Evolutionary conservation across 1,139 yeast species (phyloP).

Genomic region (Saccharomycopsis phalli): DNA sequence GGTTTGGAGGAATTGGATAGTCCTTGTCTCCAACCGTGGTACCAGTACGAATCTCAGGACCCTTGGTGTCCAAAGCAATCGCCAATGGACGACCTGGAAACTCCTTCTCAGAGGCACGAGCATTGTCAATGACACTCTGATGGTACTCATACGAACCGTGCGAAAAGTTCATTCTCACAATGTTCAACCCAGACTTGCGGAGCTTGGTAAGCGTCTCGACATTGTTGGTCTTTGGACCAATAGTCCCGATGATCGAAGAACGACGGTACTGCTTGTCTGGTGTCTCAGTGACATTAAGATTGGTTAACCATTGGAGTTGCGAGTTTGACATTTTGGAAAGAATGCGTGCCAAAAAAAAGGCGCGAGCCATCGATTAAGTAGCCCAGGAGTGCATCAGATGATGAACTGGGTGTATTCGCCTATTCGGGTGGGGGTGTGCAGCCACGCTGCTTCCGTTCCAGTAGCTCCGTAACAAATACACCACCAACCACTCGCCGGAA

Average conservation of each 20-base stretch:
- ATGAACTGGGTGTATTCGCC: no score
- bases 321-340: not conserved
- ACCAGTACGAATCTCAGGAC: constrained; percentile 99
- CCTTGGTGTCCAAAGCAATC: constrained; percentile 97
- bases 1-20: constrained; percentile 74
- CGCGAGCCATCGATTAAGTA: no score
- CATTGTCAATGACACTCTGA: constrained; percentile 91
- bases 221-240: constrained; percentile 93
- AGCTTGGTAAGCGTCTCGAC: constrained; percentile 78
- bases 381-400: no score
- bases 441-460: no score
- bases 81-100: constrained; percentile 96
- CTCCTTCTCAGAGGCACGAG: constrained; percentile 84
- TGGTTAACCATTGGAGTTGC: constrained; percentile 69
- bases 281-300: constrained; percentile 65
- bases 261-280: constrained; percentile 87
- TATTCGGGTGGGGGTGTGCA: no score
- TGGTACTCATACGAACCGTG: constrained; percentile 98
- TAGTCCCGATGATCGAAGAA: constrained; percentile 95
- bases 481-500: no score
- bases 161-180: constrained; percentile 97
- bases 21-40: constrained; percentile 73
- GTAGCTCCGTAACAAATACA: no score
- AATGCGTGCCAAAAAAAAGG: no score
- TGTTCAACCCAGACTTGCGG: constrained; percentile 95